A percentile compares a stretch with the other conserved stretches of the same genome.
Conservation (phyloP, 225 moss, liverwort and hornwort genomes). For the Physcomitrellopsis africana region DNA sequence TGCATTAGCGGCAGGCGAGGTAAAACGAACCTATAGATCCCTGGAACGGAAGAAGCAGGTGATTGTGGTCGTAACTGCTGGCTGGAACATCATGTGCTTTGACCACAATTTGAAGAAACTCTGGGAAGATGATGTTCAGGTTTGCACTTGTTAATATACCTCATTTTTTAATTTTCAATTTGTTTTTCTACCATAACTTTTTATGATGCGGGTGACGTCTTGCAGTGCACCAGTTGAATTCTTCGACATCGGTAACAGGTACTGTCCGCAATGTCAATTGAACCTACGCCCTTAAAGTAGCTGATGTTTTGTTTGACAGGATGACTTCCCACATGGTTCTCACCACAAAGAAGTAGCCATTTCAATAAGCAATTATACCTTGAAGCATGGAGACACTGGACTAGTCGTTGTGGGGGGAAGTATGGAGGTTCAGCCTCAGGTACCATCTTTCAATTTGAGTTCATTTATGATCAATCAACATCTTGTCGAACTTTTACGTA, state of each 20-base stretch:
- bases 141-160: constrained; percentile 21
- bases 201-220: too few species aligned
- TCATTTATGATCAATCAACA: neutral
- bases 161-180: neutral
- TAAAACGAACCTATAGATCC: constrained; percentile 53
- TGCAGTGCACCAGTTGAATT: too few species aligned
- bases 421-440: constrained; percentile 96
- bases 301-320: constrained; percentile 42
- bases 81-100: constrained; percentile 91
- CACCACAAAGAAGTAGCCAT: constrained; percentile 95
- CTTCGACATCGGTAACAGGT: too few species aligned
- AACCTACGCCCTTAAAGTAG: too few species aligned
- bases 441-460: constrained; percentile 29
- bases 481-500: constrained; percentile 18
- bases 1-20: constrained; percentile 79
- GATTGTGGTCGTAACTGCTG: constrained; percentile 89
- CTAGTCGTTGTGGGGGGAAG: constrained; percentile 90
- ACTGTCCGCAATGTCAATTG: too few species aligned
- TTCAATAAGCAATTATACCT: constrained; percentile 79
- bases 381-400: constrained; percentile 84
- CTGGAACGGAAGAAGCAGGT: constrained; percentile 74
- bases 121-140: constrained; percentile 90
- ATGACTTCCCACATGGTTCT: constrained; percentile 80
- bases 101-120: constrained; percentile 91
- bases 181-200: neutral